phyloP scores from a whole-genome alignment of 2,329 filamentous ascomycete species.

The Ophiocordyceps camponoti-floridani region DNA sequence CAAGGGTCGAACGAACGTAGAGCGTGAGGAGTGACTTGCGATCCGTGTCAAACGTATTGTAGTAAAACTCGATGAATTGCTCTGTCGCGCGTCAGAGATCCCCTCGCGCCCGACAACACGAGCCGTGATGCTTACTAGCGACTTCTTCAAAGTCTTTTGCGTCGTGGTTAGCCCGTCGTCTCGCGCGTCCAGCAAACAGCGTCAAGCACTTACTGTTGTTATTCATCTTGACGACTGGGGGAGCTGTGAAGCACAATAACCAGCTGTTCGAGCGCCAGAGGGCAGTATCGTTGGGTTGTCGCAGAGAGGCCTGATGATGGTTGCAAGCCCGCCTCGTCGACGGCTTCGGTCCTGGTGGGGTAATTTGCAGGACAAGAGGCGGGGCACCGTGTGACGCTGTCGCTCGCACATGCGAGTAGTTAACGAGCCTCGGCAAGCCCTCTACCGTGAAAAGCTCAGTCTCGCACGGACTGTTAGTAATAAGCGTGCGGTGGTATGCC shows the following conservation, averaged over 20 bases:
- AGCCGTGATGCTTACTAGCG: slow-evolving; percentile 22
- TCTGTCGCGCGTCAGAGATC: slow-evolving; percentile 28
- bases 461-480: not conserved
- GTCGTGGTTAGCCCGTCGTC: slow-evolving; percentile 5
- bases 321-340: not conserved
- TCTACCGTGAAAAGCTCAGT: too few species aligned
- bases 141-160: slow-evolving; percentile 23
- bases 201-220: slow-evolving; percentile 8
- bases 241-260: not conserved
- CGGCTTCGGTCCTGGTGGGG: slow-evolving; percentile 4
- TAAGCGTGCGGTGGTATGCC: not conserved
- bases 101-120: not conserved
- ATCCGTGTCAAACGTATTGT: slow-evolving; percentile 66
- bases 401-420: not conserved
- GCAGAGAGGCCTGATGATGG: slow-evolving; percentile 14
- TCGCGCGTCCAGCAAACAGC: not conserved
- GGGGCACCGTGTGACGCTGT: not conserved
- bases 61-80: slow-evolving; percentile 84
- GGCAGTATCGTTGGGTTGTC: slow-evolving; percentile 9
- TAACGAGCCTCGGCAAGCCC: not conserved
- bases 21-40: slow-evolving; percentile 47
- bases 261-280: not conserved
- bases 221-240: slow-evolving; percentile 11
- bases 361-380: not conserved
- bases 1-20: slow-evolving; percentile 47